Evolutionary conservation across 257 asterid genomes (phyloP).

Genomic region (Capsicum chinense): DNA sequence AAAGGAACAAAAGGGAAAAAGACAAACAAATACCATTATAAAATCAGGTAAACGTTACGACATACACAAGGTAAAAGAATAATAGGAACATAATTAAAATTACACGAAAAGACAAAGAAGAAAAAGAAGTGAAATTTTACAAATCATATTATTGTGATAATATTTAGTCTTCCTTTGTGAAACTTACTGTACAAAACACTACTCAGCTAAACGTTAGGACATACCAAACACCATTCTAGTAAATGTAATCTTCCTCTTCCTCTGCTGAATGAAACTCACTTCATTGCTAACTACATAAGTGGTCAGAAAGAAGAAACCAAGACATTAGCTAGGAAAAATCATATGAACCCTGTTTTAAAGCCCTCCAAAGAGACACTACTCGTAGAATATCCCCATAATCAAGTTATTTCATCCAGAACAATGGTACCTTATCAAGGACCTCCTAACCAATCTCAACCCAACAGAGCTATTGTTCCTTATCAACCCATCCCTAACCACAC

Average conservation of each 20-base stretch:
- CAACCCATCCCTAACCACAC: not conserved
- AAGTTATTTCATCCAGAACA: not conserved
- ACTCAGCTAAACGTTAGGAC: too few species aligned
- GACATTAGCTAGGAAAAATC: not conserved
- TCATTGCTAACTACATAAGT: not conserved
- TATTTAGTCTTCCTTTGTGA: too few species aligned
- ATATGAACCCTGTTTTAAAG: not conserved
- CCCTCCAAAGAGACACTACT: not conserved
- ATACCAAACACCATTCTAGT: too few species aligned
- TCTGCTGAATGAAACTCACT: not conserved
- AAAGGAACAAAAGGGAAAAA: too few species aligned
- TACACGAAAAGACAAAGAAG: too few species aligned
- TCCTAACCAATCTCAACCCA: not conserved
- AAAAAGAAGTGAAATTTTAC: too few species aligned
- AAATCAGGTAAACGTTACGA: too few species aligned
- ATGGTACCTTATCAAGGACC: not conserved
- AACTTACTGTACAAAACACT: too few species aligned
- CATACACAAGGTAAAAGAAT: too few species aligned
- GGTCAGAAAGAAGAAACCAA: not conserved
- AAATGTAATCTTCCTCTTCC: not conserved
- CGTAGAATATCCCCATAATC: not conserved
- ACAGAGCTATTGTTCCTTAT: not conserved
- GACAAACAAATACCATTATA: too few species aligned
- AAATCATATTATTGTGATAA: too few species aligned
- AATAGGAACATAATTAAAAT: too few species aligned